Evolutionary conservation across 164 flowering plant species (phyloP), one percentile per base, ranked within the genome.

Genomic region (Stephania cephalantha): DNA sequence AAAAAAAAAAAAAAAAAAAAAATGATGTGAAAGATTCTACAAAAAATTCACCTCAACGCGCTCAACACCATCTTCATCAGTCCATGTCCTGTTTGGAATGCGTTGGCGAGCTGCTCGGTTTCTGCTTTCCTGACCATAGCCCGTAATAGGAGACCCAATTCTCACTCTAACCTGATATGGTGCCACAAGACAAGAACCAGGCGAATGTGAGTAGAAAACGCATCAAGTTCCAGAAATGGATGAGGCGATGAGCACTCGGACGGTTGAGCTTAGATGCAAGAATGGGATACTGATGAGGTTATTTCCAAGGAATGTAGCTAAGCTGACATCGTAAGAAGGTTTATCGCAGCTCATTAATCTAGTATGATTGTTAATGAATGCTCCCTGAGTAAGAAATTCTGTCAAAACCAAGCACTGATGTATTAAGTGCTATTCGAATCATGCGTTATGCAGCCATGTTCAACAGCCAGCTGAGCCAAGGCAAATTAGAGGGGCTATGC

Each of bases 21-120:
- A 58, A 58, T 17, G 25, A 15, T 8, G 17, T 58, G 63, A 55
- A 12, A 15, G 17, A 6, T 55, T 55, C 17, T 55, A 15, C 15
- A 15, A n/a, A 58, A 58, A 17, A 7, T 17, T 58, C n/a, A 91
- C 97, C 92, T 91, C 91, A 75, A 95, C 87, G 73, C 85, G 93
- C 84, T 95, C 98, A 58, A 87, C 81, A 2, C 97, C 97, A 75
- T 89, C 90, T 82, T 93, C 97, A 79, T 95, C 99, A 25, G 86
- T 90, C 92, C 92, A 93, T 58, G 79, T 78, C 76, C 83, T 88
- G 76, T 91, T 80, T 3, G 99, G 94, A 76, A 95, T 89, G 7
- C 92, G 87, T 76, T 93, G 98, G 65, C 97, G 95, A 78, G 96
- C 98, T 81, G 95, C 95, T 35, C 98, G 90, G 75, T 95, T 93